A percentile compares a stretch with the other conserved stretches of the same genome.
Evolutionary conservation across 495 filamentous ascomycete species (phyloP).

Genomic region (Aspergillus sparsus): DNA sequence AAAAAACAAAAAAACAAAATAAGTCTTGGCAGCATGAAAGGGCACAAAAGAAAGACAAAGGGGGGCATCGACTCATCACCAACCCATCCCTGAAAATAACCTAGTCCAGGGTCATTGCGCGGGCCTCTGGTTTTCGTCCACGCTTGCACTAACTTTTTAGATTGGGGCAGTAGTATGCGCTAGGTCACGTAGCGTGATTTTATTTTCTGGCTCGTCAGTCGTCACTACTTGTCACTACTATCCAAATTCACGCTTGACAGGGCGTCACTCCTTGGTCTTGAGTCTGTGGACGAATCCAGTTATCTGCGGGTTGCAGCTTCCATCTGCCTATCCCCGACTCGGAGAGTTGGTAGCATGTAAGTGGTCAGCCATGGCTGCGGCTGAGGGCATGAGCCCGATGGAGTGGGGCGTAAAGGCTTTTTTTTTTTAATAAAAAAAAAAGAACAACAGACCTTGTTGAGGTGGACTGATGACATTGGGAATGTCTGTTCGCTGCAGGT

Average conservation of each 20-base stretch:
- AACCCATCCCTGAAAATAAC: constrained; percentile 4
- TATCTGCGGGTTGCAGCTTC: neutral
- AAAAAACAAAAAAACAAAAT: neutral
- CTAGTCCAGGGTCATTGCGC: constrained; percentile 11
- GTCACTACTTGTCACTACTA: neutral
- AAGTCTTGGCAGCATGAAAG: neutral
- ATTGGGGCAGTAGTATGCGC: constrained; percentile 8
- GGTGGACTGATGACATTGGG: constrained; percentile 1
- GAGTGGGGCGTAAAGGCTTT: constrained; percentile 2
- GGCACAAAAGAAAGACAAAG: neutral
- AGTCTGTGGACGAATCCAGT: constrained; percentile 1
- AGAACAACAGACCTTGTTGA: constrained; percentile 9
- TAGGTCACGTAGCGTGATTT: constrained; percentile 13
- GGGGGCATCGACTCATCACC: neutral
- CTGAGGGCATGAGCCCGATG: constrained; percentile 13
- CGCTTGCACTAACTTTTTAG: constrained; percentile 5
- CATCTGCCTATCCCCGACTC: neutral
- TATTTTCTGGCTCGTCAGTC: constrained; percentile 10
- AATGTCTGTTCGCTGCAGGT: constrained; percentile 16
- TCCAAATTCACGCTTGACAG: neutral
- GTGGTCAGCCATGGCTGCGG: constrained; percentile 17
- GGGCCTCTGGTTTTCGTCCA: constrained; percentile 13
- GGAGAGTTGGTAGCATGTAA: constrained; percentile 2
- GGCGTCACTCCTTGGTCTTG: neutral
- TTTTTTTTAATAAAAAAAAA: neutral